Evolutionary conservation across 2,329 filamentous ascomycete genomes (phyloP).

Genomic region (Pseudogymnoascus sp.): DNA sequence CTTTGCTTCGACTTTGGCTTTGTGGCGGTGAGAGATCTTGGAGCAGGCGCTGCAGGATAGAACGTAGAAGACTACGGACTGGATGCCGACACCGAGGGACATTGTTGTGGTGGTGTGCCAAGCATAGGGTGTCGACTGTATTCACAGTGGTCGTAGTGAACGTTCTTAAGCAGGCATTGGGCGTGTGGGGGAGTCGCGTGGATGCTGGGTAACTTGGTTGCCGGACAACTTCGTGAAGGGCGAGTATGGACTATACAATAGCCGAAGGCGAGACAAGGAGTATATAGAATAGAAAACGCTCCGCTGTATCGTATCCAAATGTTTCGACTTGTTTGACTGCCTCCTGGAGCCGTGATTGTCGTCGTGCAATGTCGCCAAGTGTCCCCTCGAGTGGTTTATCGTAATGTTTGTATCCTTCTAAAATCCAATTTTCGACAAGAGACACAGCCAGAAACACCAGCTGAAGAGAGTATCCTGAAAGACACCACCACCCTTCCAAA

Average conservation of each 20-base stretch:
- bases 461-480: not conserved
- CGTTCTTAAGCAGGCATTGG: not conserved
- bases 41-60: slow-evolving; percentile 72
- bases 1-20: slow-evolving; percentile 61
- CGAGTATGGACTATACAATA: not conserved
- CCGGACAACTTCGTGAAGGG: not conserved
- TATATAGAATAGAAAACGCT: not conserved
- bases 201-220: not conserved
- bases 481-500: not conserved
- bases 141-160: not conserved
- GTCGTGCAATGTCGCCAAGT: not conserved
- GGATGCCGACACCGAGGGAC: slow-evolving; percentile 53
- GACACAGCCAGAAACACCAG: not conserved
- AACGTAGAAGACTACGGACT: slow-evolving; percentile 72
- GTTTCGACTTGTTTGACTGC: not conserved
- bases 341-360: not conserved
- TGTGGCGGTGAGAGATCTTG: slow-evolving; percentile 59
- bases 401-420: not conserved
- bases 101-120: slow-evolving; percentile 26
- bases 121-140: not conserved
- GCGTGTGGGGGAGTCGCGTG: not conserved
- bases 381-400: not conserved
- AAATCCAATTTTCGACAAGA: not conserved
- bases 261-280: not conserved
- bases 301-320: not conserved